phyloP scores from a whole-genome alignment of 139 green algal genomes.

The Tetraselmis striata region DNA sequence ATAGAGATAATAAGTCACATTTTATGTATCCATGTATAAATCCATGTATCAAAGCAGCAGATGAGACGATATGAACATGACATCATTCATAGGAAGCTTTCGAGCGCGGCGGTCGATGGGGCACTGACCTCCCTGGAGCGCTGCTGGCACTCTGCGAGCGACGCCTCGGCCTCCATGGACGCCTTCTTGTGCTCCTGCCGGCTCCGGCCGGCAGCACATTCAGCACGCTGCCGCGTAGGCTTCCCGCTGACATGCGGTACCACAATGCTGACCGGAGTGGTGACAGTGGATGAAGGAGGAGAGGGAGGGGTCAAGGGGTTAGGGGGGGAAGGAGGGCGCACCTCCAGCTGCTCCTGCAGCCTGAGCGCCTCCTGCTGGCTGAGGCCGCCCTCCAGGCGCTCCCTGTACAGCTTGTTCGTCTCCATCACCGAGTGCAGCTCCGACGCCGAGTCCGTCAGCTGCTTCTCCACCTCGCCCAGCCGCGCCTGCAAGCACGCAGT shows the following conservation, averaged over 20 bases:
- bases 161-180: background rate
- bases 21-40: too few species aligned
- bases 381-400: slow-evolving; percentile 23
- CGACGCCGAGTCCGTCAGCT: slow-evolving; percentile 20
- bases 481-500: too few species aligned
- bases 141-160: background rate
- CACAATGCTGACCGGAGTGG: too few species aligned
- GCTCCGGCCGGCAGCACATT: background rate
- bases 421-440: slow-evolving; percentile 33
- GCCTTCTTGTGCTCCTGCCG: background rate
- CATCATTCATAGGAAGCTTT: too few species aligned
- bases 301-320: background rate
- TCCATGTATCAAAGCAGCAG: too few species aligned
- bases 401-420: slow-evolving; percentile 9
- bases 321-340: background rate
- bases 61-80: too few species aligned
- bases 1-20: too few species aligned
- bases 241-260: too few species aligned
- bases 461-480: slow-evolving; percentile 36
- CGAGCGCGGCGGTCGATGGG: too few species aligned
- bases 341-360: slow-evolving; percentile 31
- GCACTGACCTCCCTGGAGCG: background rate
- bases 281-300: background rate
- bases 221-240: too few species aligned
- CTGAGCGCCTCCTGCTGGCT: slow-evolving; percentile 22